phyloP scores from a whole-genome alignment of 2,329 filamentous ascomycete genomes.

The Stachybotrys echinatus region DNA sequence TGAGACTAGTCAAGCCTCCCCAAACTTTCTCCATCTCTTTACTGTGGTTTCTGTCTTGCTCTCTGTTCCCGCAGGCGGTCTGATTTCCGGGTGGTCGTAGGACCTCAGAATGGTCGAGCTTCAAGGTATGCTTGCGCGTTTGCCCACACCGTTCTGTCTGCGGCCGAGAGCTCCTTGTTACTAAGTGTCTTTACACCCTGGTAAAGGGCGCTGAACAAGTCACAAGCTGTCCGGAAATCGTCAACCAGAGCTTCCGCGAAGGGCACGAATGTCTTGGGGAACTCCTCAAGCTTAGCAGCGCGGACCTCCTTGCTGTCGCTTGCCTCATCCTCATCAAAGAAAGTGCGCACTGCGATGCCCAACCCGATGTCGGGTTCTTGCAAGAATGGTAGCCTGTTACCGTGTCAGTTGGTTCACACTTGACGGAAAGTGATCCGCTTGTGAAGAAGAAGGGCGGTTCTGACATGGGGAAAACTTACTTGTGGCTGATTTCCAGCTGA shows the following conservation, averaged over 20 bases:
- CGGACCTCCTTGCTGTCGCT: constrained; percentile 46
- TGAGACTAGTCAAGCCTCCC: too few species aligned
- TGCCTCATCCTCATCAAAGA: constrained; percentile 65
- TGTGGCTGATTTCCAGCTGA: constrained; percentile 63
- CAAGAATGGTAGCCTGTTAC: constrained; percentile 57
- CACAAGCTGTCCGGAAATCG: constrained; percentile 52
- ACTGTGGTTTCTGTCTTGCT: too few species aligned
- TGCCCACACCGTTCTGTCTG: constrained; percentile 48
- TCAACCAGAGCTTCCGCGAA: constrained; percentile 53
- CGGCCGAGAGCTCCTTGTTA: constrained; percentile 38
- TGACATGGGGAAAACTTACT: constrained; percentile 43
- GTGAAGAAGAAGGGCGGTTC: too few species aligned
- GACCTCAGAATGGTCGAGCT: constrained; percentile 30
- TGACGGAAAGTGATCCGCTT: not conserved
- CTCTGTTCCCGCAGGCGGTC: not conserved
- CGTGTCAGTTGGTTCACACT: constrained; percentile 10
- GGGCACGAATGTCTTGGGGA: constrained; percentile 51
- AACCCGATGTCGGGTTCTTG: constrained; percentile 69
- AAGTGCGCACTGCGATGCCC: constrained; percentile 75
- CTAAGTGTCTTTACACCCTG: constrained; percentile 51
- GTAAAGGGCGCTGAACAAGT: constrained; percentile 54
- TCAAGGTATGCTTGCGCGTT: constrained; percentile 50
- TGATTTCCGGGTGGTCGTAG: not conserved
- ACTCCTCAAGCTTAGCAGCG: constrained; percentile 39
- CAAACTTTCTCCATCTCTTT: too few species aligned